Conservation (phyloP, 1,284 basidiomycete genomes). For the Cerrena zonata region DNA sequence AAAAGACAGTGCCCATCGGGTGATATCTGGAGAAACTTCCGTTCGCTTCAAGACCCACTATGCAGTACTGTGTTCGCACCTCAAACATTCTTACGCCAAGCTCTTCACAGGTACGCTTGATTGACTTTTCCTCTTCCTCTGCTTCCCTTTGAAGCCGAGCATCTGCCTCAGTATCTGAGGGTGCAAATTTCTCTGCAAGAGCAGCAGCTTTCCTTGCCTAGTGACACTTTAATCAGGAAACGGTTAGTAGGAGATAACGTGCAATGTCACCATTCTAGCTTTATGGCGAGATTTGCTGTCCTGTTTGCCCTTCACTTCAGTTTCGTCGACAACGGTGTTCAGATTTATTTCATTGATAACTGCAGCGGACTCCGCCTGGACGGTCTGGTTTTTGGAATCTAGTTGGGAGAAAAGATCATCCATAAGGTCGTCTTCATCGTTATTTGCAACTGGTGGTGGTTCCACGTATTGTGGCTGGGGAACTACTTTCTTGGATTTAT, state of each 20-base stretch:
- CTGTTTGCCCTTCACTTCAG: constrained; percentile 45
- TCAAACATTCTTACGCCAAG: constrained; percentile 68
- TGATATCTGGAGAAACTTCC: constrained; percentile 56
- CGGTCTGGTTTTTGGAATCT: constrained; percentile 50
- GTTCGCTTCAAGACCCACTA: neutral
- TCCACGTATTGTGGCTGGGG: constrained; percentile 19
- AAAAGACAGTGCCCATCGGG: constrained; percentile 96
- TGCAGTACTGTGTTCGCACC: constrained; percentile 36
- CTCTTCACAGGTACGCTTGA: constrained; percentile 62
- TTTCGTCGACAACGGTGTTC: constrained; percentile 33
- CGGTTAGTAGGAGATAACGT: neutral
- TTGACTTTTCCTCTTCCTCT: constrained; percentile 67
- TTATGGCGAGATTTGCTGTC: constrained; percentile 69
- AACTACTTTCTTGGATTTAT: constrained; percentile 47
- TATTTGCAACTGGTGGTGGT: constrained; percentile 13
- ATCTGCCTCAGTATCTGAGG: constrained; percentile 57
- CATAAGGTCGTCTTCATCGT: constrained; percentile 53
- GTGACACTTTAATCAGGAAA: neutral
- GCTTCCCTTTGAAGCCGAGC: constrained; percentile 66
- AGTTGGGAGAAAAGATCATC: constrained; percentile 70
- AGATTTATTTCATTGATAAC: constrained; percentile 45
- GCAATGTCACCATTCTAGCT: constrained; percentile 66
- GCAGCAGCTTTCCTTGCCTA: constrained; percentile 76
- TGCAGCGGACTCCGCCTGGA: constrained; percentile 45
- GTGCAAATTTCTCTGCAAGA: constrained; percentile 53